Evolutionary conservation across 345 rosid genomes (phyloP), one percentile per base, ranked within the genome.

Genomic region (Boechera retrofracta): DNA sequence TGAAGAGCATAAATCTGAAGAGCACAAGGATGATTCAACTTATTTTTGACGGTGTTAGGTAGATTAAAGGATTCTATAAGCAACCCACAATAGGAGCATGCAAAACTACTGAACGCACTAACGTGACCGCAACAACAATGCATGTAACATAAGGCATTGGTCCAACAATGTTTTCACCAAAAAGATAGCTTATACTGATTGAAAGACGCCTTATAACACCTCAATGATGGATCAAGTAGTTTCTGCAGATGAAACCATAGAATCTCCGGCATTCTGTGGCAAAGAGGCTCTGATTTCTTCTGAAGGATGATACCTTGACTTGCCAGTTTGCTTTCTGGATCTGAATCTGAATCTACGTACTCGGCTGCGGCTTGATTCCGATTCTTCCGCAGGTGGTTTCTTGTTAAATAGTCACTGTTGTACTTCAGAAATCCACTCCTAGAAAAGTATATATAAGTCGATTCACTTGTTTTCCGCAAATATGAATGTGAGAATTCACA

Each of bases 191-290:
- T 35, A 58, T 47, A 38, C 41, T 26, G 65, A 63, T 63, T 44
- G 79, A 57, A 74, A 77, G 59, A 81, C 67, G 74, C 65, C 77
- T 77, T 69, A 65, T 82, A 67, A 86, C 89, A 95, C 99, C 99
- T 95, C 96, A 10, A 91, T 87, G 61, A 91, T 78, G 15, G 98
- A 90, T 86, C 97, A 84, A 49, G 88, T 76, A 54, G 86, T 89
- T 86, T 95, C 98, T 45, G 90, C 87, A 69, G 89, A 77, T 1
- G 97, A 79, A 65, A 89, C 97, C 71, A 76, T 80, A 15, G 86
- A 86, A 45, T 85, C 91, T 61, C 64, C 85, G 31, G 63, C 55
- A 52, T 59, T 84, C 48, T 75, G 77, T 16, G 88, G 83, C 3
- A 70, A 72, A 18, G 86, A 77, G 58, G 82, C 88, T 10, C 83